Base-by-base conservation (phyloP, 495 filamentous ascomycete species). In the Aspergillus bridgeri region DNA sequence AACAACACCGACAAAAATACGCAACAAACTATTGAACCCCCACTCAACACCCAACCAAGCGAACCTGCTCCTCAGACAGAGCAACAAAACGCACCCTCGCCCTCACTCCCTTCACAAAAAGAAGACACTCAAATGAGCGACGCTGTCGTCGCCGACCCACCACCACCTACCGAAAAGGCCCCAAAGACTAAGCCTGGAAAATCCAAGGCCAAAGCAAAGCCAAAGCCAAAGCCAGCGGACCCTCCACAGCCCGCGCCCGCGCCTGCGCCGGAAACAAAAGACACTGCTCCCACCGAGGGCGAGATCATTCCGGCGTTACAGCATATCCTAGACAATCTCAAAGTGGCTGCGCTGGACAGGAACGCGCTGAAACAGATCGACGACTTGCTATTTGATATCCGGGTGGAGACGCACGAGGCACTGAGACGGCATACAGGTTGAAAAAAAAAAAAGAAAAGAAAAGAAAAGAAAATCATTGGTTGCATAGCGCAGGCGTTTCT, bases 351-450 rank as follows among this genome's bases (percentile, higher is more conserved):
- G 24, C 62, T 89, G 54, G 77, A 79, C 20, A 70, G 79, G 9
- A 64, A 75, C 47, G 78, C 83, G 52, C 74, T 85, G 27, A 79
- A 78, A 38, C 74, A 82, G 60, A 79, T 88, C 54, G 87, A 90
- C 58, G 83, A 88, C 60, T 67, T 88, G 64, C 79, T 88, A 57
- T 85, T 87, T 73, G 83, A 88, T 65, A 81, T 86, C 63, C 84
- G 82, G 56, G 77, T 82, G 56, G 81, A 84, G 62, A 71, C 86
- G 60, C 84, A 85, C 62, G 81, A 84, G 51, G 87, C 85, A 38
- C 78, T 79, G 58, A 75, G 72, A 63, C 78, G 85, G 58, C 60
- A 70, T 61, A 64, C 38, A 22, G 56, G 43, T 22, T 57, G 52
- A 65, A n/a, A n/a, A n/a, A n/a, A n/a, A n/a, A n/a, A n/a, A n/a